These are phyloP conservation scores for Eutrema japonicum DNA, from an alignment of 345 rosid species.

Conservation along the genomic window DNA sequence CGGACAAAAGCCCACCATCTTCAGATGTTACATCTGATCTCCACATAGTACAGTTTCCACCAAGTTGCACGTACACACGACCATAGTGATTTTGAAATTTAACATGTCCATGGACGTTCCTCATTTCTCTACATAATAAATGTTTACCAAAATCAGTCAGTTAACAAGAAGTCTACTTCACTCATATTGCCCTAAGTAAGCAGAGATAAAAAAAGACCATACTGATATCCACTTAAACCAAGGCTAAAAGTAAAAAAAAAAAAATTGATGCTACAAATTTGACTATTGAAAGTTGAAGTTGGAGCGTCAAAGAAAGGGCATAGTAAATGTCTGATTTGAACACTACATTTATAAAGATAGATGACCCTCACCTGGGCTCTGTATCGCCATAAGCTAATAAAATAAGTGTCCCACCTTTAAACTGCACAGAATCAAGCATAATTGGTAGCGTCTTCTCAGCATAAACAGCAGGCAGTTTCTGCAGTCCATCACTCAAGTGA, in stretches of 20 bases:
- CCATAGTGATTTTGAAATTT: slow-evolving; percentile 90
- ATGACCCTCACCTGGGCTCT: slow-evolving; percentile 76
- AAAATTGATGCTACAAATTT: slow-evolving; percentile 3
- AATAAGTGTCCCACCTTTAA: slow-evolving; percentile 81
- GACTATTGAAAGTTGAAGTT: background rate
- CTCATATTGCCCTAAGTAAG: slow-evolving; percentile 21
- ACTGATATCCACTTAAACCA: slow-evolving; percentile 20
- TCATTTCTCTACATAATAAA: slow-evolving; percentile 73
- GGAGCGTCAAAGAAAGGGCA: slow-evolving; percentile 9
- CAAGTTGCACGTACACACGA: slow-evolving; percentile 74
- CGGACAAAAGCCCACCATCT: slow-evolving; percentile 94
- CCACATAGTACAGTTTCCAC: slow-evolving; percentile 92
- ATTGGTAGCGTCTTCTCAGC: slow-evolving; percentile 73
- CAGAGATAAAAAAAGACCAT: slow-evolving; percentile 7
- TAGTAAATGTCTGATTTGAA: slow-evolving; percentile 4
- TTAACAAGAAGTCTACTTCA: slow-evolving; percentile 16
- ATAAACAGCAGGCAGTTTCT: slow-evolving; percentile 60
- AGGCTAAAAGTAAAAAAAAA: background rate
- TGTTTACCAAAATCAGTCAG: slow-evolving; percentile 39
- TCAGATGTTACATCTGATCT: slow-evolving; percentile 71
- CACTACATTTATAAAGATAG: slow-evolving; percentile 7
- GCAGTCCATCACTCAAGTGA: slow-evolving; percentile 62
- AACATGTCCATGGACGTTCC: slow-evolving; percentile 76
- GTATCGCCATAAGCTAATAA: slow-evolving; percentile 88
- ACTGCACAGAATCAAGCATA: slow-evolving; percentile 87